A percentile compares a stretch with the other conserved stretches of the same genome.
phyloP scores from a whole-genome alignment of 768 basidiomycete genomes.

The Dendrothele bispora region DNA sequence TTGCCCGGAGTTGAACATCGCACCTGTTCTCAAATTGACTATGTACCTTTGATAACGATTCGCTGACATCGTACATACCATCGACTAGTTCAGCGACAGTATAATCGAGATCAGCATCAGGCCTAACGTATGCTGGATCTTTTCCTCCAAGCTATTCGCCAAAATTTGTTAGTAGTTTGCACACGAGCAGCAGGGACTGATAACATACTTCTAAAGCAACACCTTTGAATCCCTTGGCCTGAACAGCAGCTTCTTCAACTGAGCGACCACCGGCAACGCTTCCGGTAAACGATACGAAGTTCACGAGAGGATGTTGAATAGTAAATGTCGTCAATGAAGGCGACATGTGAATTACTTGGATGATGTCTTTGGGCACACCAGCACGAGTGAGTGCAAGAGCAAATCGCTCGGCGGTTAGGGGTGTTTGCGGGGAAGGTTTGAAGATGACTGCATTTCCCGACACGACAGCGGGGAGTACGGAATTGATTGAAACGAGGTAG shows the following conservation, averaged over 20 bases:
- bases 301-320: constrained; percentile 63
- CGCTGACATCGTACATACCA: constrained; percentile 43
- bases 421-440: constrained; percentile 97
- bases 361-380: constrained; percentile 72
- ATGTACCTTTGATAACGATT: neutral
- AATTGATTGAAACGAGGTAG: constrained; percentile 88
- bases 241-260: constrained; percentile 69
- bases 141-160: constrained; percentile 83
- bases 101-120: constrained; percentile 83
- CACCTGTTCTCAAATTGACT: constrained; percentile 31
- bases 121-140: constrained; percentile 93
- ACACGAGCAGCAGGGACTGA: neutral
- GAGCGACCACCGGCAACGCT: constrained; percentile 73
- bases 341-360: constrained; percentile 77
- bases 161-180: constrained; percentile 2
- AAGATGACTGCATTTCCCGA: constrained; percentile 89
- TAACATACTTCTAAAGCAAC: constrained; percentile 75
- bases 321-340: constrained; percentile 58
- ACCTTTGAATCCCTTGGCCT: constrained; percentile 75
- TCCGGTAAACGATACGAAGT: constrained; percentile 92
- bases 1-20: constrained; percentile 97
- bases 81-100: constrained; percentile 88
- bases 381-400: constrained; percentile 66
- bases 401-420: constrained; percentile 83
- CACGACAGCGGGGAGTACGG: constrained; percentile 87